Conservation (phyloP, 2,329 filamentous ascomycete species). For the Curvularia eragrostidis region DNA sequence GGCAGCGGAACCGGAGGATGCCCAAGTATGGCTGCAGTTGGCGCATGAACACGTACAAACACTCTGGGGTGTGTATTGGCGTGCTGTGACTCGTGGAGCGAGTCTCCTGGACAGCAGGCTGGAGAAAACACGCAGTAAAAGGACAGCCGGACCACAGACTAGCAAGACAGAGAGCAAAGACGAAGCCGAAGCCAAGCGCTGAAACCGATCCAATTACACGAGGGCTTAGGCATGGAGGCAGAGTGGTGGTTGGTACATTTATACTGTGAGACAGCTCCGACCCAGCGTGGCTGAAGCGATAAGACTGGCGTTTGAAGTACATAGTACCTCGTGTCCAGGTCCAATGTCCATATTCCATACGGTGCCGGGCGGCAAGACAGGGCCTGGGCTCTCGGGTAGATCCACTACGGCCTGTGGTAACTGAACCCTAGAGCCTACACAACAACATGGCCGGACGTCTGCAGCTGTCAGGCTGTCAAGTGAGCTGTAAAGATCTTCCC, state of each 20-base stretch:
- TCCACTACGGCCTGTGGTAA: constrained; percentile 16
- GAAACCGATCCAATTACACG: constrained; percentile 14
- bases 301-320: constrained; percentile 23
- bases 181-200: constrained; percentile 28
- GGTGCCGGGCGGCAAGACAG: constrained; percentile 18
- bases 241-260: constrained; percentile 15
- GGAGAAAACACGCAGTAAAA: constrained; percentile 22
- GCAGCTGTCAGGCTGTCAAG: constrained; percentile 5
- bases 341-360: constrained; percentile 19
- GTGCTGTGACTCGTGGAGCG: constrained; percentile 30
- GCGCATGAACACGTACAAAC: constrained; percentile 42
- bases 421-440: constrained; percentile 25
- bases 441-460: constrained; percentile 16
- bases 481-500: constrained; percentile 5
- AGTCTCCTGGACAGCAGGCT: constrained; percentile 16
- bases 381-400: constrained; percentile 25
- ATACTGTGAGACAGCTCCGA: constrained; percentile 25
- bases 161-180: constrained; percentile 25
- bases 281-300: constrained; percentile 11
- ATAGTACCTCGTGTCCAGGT: constrained; percentile 6
- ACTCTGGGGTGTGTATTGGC: constrained; percentile 34
- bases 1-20: constrained; percentile 20
- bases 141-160: constrained; percentile 15
- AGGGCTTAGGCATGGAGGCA: constrained; percentile 3
- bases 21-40: constrained; percentile 21